Base-by-base conservation (phyloP, 2,329 filamentous ascomycete species). In the Hymenoscyphus scutula region DNA sequence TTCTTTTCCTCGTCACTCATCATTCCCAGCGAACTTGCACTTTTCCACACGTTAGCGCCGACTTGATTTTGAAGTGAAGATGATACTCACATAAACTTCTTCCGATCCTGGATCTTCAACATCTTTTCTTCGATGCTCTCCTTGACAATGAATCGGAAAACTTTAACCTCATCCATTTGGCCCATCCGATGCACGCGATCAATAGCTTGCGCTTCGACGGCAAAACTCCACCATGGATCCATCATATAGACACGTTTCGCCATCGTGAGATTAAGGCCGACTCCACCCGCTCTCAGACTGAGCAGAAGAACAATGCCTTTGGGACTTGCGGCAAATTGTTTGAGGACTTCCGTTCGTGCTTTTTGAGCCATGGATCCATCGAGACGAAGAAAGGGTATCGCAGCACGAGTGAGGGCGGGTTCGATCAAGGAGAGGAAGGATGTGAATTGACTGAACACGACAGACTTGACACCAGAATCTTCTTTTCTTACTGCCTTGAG, bases 201-300 rank as follows among this genome's bases (percentile, higher is more conserved):
- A 72, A 99, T 98, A 8, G 95, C 95, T 77, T 99, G 95, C 5
- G 93, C 92, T 77, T 99, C 95, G 13, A 98, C 89, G 0, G 95
- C 93, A 76, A 94, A 99, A 73, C 91, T 96, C 95, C 95, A 99
- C 95, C 95, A 99, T 0, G 95, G 95, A 76, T 99, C 95, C 95
- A 99, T 98, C 90, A 99, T 96, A 78, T 89, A 99, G 5, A 99
- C 96, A 60, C 91, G 82, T 67, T 89, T 91, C 5, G 95, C 95
- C 68, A 88, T 88, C 0, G 94, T 98, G 65, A 99, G 77, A 73
- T 99, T 99, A 53, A 99, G 81, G 0, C 95, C 95, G 0, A 99
- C 95, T 27, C 95, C 96, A 4, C 96, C 95, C 0, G 96, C 95
- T 23, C 92, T 84, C 61, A 99, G 80, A 70, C 89, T 94, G 58